A percentile compares a stretch with the other conserved stretches of the same genome.
These are phyloP conservation scores for Syzygium oleosum DNA, from an alignment of 345 rosid genomes.

Conservation along the genomic window DNA sequence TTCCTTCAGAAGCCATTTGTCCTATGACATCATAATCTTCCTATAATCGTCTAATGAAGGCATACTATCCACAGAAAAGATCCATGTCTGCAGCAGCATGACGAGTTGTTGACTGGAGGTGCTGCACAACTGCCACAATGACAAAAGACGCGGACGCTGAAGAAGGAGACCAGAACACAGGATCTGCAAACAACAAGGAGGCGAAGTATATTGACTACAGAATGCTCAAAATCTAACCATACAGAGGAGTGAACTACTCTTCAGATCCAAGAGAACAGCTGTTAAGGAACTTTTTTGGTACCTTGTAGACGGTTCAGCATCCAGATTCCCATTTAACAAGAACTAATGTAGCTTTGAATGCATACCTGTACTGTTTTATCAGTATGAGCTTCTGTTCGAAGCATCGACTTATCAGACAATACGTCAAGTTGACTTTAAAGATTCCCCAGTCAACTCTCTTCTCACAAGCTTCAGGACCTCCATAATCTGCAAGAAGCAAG, in stretches of 20 bases:
- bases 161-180: background rate
- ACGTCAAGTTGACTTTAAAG: constrained; percentile 18
- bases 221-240: background rate
- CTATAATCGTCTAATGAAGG: background rate
- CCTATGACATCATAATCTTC: background rate
- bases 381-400: background rate
- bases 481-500: constrained; percentile 42
- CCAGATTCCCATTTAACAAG: background rate
- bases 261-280: background rate
- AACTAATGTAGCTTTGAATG: background rate
- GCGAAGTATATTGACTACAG: background rate
- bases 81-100: rapidly evolving
- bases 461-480: constrained; percentile 76
- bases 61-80: background rate
- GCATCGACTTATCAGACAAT: background rate
- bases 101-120: background rate
- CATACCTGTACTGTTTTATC: background rate
- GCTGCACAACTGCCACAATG: background rate
- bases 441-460: constrained; percentile 68
- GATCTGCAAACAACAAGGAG: background rate
- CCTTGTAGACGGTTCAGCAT: background rate
- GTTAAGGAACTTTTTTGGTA: background rate
- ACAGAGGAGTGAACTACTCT: background rate
- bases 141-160: background rate
- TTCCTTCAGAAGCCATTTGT: background rate